Percentiles rank a stretch among this genome's conserved stretches.
Conservation (phyloP, 202 grass and related monocot genomes). For the Bolboschoenoplectus hybrid region DNA sequence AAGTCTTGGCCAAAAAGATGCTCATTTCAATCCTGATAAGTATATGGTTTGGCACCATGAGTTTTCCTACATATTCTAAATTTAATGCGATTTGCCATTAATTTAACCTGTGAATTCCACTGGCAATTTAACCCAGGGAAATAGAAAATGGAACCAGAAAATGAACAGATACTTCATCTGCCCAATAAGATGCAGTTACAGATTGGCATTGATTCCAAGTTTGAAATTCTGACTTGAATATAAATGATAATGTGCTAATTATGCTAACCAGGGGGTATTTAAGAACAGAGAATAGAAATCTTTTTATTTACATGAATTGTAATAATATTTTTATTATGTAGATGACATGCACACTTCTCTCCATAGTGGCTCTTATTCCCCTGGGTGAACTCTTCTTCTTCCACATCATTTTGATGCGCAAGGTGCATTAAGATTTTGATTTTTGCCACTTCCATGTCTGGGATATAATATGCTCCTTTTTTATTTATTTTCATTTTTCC, state of each 20-base stretch:
- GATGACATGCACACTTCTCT: slow-evolving; percentile 82
- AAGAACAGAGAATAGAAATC: slow-evolving; percentile 9
- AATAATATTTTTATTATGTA: slow-evolving; percentile 56
- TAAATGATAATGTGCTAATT: slow-evolving; percentile 5
- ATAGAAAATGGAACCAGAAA: background rate
- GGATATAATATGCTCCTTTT: slow-evolving; percentile 33
- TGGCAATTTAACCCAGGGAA: slow-evolving; percentile 7
- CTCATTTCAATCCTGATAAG: background rate
- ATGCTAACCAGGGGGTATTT: background rate
- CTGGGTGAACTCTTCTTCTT: slow-evolving; percentile 99
- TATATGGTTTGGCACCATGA: background rate
- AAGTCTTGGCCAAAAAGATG: background rate
- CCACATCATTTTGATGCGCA: slow-evolving; percentile 97
- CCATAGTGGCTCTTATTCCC: slow-evolving; percentile 80
- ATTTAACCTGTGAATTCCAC: background rate
- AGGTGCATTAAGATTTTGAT: slow-evolving; percentile 55
- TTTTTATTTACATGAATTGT: slow-evolving; percentile 38
- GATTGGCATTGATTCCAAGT: slow-evolving; percentile 9
- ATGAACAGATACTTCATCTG: background rate
- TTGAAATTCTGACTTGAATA: slow-evolving; percentile 21
- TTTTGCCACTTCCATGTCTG: background rate
- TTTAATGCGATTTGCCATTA: background rate
- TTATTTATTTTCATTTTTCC: background rate
- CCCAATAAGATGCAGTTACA: background rate
- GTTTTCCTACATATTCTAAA: background rate